A percentile compares a stretch with the other conserved stretches of the same genome.
Conservation (phyloP, 75 land plant genomes). For the Adiantum capillusveneris region DNA sequence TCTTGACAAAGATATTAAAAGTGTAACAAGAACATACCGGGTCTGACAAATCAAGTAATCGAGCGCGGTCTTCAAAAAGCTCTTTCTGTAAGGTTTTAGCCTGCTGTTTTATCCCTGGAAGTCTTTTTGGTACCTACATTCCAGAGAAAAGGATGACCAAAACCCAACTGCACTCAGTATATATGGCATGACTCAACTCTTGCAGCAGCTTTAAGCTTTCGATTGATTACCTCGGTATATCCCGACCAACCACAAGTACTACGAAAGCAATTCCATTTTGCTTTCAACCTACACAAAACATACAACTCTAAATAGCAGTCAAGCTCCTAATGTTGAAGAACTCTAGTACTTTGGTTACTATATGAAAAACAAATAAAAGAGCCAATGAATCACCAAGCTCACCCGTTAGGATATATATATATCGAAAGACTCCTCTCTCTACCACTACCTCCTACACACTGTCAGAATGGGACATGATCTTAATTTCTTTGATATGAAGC, state of each 20-base stretch:
- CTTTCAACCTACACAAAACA: not conserved
- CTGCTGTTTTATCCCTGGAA: not conserved
- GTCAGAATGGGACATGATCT: too few relatives aligned
- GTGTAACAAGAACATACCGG: not conserved
- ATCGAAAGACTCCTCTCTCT: conserved; percentile 2
- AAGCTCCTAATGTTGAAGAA: too few relatives aligned
- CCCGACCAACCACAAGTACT: not conserved
- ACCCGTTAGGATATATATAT: not conserved
- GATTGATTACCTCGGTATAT: not conserved
- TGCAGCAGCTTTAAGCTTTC: not conserved
- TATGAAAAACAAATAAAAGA: not conserved
- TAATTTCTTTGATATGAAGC: too few relatives aligned
- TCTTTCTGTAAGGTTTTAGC: not conserved
- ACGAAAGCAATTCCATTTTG: conserved; percentile 8
- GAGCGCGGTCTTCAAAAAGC: not conserved
- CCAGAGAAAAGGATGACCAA: not conserved
- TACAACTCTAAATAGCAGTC: not conserved
- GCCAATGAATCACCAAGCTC: not conserved
- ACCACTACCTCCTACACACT: conserved; percentile 2
- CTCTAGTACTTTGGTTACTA: not conserved
- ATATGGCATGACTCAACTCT: not conserved
- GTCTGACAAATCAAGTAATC: not conserved
- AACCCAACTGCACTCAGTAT: not conserved
- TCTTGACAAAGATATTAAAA: not conserved
- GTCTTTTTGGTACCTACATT: not conserved